Evolutionary conservation across 495 filamentous ascomycete species (phyloP), one percentile per base, ranked within the genome.

Genomic region (Amniculicola lignicola): DNA sequence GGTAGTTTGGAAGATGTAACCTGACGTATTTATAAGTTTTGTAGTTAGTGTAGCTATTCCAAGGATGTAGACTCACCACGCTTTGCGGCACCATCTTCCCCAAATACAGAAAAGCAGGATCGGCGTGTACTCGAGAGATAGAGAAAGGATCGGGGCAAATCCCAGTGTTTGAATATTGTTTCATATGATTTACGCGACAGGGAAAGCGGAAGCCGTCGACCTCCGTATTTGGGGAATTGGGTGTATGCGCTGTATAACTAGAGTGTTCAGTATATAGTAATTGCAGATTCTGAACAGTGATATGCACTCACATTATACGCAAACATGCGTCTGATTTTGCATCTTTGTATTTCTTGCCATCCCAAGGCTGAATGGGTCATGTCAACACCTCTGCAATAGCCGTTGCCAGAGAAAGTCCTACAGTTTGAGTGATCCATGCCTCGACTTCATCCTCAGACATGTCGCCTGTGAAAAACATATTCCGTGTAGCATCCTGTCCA

Each of bases 251-350:
- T 4, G 3, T 14, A 10, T 22, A 6, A 43, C 10, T 44, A 63
- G 80, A 21, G 61, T 84, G 7, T 84, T 82, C 65, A 82, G 81
- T 62, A 80, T 79, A n/a, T n/a, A n/a, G n/a, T n/a, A n/a, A n/a
- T n/a, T n/a, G n/a, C n/a, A n/a, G n/a, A n/a, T n/a, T n/a, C n/a
- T n/a, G n/a, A n/a, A n/a, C n/a, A n/a, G n/a, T n/a, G n/a, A n/a
- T n/a, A n/a, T n/a, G n/a, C n/a, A n/a, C n/a, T n/a, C n/a, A n/a
- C n/a, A n/a, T n/a, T n/a, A n/a, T n/a, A n/a, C n/a, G n/a, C n/a
- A n/a, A n/a, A n/a, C n/a, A n/a, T n/a, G n/a, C n/a, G n/a, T n/a
- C n/a, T n/a, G n/a, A n/a, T n/a, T n/a, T n/a, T n/a, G n/a, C n/a
- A n/a, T n/a, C n/a, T n/a, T n/a, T n/a, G n/a, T n/a, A n/a, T n/a